Conservation (phyloP, 805 yeast species). For the Clavispora fructus region DNA sequence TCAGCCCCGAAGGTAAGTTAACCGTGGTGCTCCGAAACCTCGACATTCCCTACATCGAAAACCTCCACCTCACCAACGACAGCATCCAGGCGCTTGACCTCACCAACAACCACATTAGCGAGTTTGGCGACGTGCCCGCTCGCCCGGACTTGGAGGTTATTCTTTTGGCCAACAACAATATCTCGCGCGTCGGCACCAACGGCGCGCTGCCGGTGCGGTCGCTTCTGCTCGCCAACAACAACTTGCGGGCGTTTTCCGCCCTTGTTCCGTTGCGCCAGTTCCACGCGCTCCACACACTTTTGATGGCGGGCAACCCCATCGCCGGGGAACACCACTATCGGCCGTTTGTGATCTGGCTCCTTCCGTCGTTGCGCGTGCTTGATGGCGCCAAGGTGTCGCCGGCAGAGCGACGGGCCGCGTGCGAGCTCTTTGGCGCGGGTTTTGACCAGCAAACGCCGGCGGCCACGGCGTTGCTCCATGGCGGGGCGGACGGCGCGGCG, state of each 20-base stretch:
- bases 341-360: constrained; percentile 48
- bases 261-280: constrained; percentile 18
- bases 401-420: constrained; percentile 45
- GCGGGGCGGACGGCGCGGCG: neutral
- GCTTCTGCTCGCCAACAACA: constrained; percentile 49
- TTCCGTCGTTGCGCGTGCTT: constrained; percentile 59
- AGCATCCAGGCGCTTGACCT: constrained; percentile 58
- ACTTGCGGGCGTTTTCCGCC: constrained; percentile 40
- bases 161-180: constrained; percentile 59
- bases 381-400: constrained; percentile 64
- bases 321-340: constrained; percentile 51
- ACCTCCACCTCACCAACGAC: constrained; percentile 26
- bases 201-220: constrained; percentile 36
- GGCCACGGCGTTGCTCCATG: constrained; percentile 22
- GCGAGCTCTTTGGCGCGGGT: constrained; percentile 33
- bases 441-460: constrained; percentile 21
- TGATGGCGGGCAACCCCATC: constrained; percentile 57
- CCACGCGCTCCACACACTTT: constrained; percentile 27
- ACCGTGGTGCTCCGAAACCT: constrained; percentile 32
- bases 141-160: constrained; percentile 44
- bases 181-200: constrained; percentile 33
- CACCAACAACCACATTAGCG: constrained; percentile 65
- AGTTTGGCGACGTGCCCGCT: constrained; percentile 46
- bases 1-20: constrained; percentile 32
- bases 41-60: constrained; percentile 31